Evolutionary conservation across 2,329 filamentous ascomycete species (phyloP).

Genomic region (Cordyceps cateniannulata): DNA sequence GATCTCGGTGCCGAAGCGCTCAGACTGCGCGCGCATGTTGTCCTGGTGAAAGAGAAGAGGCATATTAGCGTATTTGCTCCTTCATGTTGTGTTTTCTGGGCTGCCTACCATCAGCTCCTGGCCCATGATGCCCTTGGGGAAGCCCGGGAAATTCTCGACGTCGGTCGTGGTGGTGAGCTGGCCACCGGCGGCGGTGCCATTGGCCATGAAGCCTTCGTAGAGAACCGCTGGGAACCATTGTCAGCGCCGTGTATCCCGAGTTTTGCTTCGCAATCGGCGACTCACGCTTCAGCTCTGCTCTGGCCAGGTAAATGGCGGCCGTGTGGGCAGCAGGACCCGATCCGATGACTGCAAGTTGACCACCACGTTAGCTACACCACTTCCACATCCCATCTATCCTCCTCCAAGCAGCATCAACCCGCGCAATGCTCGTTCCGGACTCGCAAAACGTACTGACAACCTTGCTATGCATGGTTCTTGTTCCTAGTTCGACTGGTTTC

Average conservation of each 20-base stretch:
- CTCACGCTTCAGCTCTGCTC: conserved; percentile 83
- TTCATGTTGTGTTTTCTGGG: not conserved
- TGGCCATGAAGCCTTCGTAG: conserved; percentile 97
- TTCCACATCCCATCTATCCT: not conserved
- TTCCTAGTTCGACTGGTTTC: conserved; percentile 26
- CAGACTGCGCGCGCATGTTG: conserved; percentile 85
- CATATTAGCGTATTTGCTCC: conserved; percentile 3
- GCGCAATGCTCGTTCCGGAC: not conserved
- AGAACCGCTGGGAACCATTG: conserved; percentile 56
- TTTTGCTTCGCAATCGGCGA: conserved; percentile 11
- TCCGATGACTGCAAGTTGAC: conserved; percentile 57
- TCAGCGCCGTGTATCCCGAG: conserved; percentile 11
- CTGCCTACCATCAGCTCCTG: conserved; percentile 71
- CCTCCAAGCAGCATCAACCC: not conserved
- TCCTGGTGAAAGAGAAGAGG: conserved; percentile 45
- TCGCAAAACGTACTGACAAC: conserved; percentile 66
- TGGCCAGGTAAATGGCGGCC: conserved; percentile 89
- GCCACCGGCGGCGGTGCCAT: conserved; percentile 90
- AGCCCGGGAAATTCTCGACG: conserved; percentile 96
- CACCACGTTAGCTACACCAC: not conserved
- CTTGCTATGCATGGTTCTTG: conserved; percentile 79
- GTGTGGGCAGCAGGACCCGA: conserved; percentile 97
- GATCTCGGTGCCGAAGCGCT: conserved; percentile 87
- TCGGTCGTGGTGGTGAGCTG: conserved; percentile 98
- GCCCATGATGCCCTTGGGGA: conserved; percentile 83